Evolutionary conservation across 192 early-diverging fungal genomes (phyloP), one percentile per base, ranked within the genome.

Genomic region (Coemansia sp.): DNA sequence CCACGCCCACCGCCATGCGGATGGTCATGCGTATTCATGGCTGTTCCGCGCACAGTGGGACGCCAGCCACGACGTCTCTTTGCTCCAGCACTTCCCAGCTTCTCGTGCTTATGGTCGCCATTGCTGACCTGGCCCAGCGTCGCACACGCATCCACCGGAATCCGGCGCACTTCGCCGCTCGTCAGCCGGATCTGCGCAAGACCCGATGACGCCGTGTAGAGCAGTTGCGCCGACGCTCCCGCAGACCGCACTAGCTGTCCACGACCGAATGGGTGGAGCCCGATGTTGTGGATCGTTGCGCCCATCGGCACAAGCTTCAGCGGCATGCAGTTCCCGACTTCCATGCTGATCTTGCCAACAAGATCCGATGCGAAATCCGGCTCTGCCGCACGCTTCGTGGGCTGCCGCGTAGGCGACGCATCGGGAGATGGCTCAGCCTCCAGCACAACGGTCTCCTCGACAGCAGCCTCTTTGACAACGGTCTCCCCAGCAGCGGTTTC

Each of bases 1-100:
- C 92, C 88, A 69, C 90, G 86, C 56, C 95, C 95, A 90, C 97
- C 97, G 83, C 97, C 97, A 77, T 96, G 95, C 63, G 97, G 97
- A 85, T 99, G 97, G 83, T 95, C 94, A 56, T 85, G 83, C 9
- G 93, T 89, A 85, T 93, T 97, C 92, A 92, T 92, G n/a, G 95
- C 94, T 64, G 94, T 92, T 88, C 97, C 97, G 71, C 97, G 90
- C 60, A 97, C 95, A 20, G 87, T 88, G 14, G 97, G 97, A 61
- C 97, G 87, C 76, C 89, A 88, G n/a, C 96, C 96, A 45, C 88
- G 77, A 72, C 91, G 87, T 57, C 95, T 75, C 44, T 85, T 79
- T 44, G 92, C 89, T 54, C 97, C 97, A 60, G 97, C 97, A 64
- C 94, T 92, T 48, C 97, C 97, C 70, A 91, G 84, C 69, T 87